These are phyloP conservation scores for Helicocarpus griseus DNA, from an alignment of 2,329 filamentous ascomycete genomes.

Conservation along the genomic window DNA sequence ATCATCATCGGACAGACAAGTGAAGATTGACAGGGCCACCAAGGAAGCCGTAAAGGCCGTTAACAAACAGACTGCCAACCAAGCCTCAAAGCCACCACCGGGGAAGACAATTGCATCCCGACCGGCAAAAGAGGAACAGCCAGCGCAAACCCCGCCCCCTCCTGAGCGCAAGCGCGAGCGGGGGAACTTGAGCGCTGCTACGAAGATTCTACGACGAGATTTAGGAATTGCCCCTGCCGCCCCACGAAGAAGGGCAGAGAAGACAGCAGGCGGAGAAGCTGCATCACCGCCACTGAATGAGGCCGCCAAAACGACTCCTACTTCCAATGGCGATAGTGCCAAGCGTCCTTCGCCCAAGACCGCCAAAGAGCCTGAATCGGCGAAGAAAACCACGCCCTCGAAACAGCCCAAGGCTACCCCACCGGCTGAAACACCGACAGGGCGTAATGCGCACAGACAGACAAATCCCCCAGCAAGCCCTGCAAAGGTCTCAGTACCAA, in stretches of 20 bases:
- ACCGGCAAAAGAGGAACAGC: conserved; percentile 8
- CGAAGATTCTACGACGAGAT: conserved; percentile 54
- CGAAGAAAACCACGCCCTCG: conserved; percentile 7
- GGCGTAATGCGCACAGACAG: conserved; percentile 6
- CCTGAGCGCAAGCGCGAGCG: conserved; percentile 45
- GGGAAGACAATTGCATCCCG: conserved; percentile 17
- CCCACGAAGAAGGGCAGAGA: conserved; percentile 29
- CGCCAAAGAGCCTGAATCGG: conserved; percentile 4
- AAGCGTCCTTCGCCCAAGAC: conserved; percentile 7
- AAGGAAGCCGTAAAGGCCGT: conserved; percentile 54
- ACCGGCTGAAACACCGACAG: conserved; percentile 9
- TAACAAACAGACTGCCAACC: conserved; percentile 32
- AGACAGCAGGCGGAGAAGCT: conserved; percentile 17
- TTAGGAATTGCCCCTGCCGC: conserved; percentile 43
- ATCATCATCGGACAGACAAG: conserved; percentile 20
- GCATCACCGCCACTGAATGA: conserved; percentile 14
- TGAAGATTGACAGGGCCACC: conserved; percentile 44
- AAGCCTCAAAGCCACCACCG: conserved; percentile 22
- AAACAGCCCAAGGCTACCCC: conserved; percentile 5
- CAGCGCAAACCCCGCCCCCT: conserved; percentile 17
- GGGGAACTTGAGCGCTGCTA: conserved; percentile 43
- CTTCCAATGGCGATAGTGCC: neutral
- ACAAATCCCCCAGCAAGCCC: conserved; percentile 1
- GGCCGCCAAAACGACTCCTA: conserved; percentile 3
- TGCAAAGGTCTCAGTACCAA: neutral